phyloP scores from a whole-genome alignment of 176 grass and related monocot genomes.

The Oryza rufipogon region DNA sequence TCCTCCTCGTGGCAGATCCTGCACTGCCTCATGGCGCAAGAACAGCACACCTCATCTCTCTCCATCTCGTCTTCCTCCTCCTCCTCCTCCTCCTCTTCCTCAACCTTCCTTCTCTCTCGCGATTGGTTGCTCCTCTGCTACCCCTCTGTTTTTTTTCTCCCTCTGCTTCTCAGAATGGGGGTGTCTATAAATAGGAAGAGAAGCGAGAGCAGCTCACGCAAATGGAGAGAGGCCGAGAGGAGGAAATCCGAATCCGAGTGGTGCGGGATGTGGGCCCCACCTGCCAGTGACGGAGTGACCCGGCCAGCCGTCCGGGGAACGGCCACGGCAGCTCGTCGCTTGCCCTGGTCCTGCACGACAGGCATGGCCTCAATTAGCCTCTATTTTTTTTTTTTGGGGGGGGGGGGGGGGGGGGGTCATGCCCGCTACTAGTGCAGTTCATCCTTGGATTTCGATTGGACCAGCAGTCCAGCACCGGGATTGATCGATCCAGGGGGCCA shows the following conservation, averaged over 20 bases:
- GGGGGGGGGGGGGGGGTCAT: not conserved
- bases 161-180: constrained; percentile 12
- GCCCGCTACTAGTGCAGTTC: not conserved
- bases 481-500: not conserved
- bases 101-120: constrained; percentile 6
- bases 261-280: not conserved
- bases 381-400: no score
- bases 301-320: not conserved
- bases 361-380: not conserved
- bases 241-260: constrained; percentile 8
- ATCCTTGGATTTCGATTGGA: not conserved
- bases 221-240: not conserved
- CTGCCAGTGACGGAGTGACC: not conserved
- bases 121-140: not conserved
- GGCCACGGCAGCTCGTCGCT: constrained; percentile 23
- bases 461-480: not conserved
- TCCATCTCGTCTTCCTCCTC: constrained; percentile 20
- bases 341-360: not conserved
- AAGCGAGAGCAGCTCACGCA: not conserved
- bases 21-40: constrained; percentile 49
- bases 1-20: constrained; percentile 93
- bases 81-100: not conserved
- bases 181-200: constrained; percentile 29
- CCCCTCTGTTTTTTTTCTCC: not conserved
- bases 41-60: constrained; percentile 25